Conservation (phyloP, 75 land plant species). For the Selaginella tamariscina region DNA sequence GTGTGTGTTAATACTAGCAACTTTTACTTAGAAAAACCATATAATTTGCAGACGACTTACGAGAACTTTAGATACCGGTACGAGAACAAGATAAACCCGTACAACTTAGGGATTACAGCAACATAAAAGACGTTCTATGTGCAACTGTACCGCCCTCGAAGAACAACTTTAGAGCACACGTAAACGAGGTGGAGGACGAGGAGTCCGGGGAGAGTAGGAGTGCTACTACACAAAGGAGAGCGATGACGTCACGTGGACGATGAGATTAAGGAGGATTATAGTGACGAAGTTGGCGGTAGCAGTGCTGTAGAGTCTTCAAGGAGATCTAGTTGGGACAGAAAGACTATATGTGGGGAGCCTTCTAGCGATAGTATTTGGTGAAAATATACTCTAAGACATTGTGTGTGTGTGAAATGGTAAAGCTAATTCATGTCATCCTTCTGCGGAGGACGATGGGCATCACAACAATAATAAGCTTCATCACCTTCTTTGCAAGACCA, state of each 20-base stretch:
- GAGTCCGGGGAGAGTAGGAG: background rate
- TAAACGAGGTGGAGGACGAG: background rate
- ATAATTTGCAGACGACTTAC: conserved; percentile 52
- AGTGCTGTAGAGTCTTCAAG: background rate
- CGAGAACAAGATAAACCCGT: conserved; percentile 46
- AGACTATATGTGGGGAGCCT: too few relatives aligned
- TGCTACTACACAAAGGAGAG: conserved; percentile 24
- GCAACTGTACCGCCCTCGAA: conserved; percentile 37
- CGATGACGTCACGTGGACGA: conserved; percentile 23
- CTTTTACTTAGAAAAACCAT: background rate
- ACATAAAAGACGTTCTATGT: conserved; percentile 40
- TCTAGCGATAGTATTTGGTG: too few relatives aligned
- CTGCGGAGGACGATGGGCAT: too few relatives aligned
- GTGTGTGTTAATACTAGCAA: background rate
- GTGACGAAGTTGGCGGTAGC: conserved; percentile 34
- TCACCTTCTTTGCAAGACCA: too few relatives aligned
- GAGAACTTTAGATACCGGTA: conserved; percentile 69
- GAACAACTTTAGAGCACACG: conserved; percentile 42
- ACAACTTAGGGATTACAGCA: conserved; percentile 33
- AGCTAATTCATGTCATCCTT: too few relatives aligned
- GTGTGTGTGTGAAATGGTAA: too few relatives aligned
- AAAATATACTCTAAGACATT: too few relatives aligned
- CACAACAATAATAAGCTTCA: too few relatives aligned
- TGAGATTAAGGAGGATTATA: conserved; percentile 15
- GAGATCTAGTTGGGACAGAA: background rate